These are phyloP conservation scores for Triticum aestivum DNA, from an alignment of 176 grass and related monocot genomes.

Conservation along the genomic window DNA sequence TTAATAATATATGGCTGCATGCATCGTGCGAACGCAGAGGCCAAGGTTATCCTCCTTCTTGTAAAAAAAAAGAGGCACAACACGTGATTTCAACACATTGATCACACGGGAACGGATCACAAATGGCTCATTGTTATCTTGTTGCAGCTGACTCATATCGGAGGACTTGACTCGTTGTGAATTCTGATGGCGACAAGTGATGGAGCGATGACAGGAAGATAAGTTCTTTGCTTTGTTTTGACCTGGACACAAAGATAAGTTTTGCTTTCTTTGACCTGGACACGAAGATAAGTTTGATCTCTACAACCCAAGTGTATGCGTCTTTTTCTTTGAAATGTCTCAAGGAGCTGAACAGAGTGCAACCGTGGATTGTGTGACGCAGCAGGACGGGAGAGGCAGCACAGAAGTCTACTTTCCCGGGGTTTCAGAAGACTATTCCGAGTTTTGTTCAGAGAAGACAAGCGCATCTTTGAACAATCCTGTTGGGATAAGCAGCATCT, in stretches of 20 bases:
- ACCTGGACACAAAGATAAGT: neutral
- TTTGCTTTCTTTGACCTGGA: neutral
- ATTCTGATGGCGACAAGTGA: neutral
- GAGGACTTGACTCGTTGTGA: neutral
- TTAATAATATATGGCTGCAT: too few relatives aligned
- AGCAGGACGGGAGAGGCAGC: neutral
- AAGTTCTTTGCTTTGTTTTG: neutral
- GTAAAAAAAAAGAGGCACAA: too few relatives aligned
- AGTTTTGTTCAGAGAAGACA: neutral
- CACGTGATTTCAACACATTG: too few relatives aligned
- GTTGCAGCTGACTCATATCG: too few relatives aligned
- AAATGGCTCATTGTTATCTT: too few relatives aligned
- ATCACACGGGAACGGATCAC: too few relatives aligned
- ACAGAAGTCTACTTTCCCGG: neutral
- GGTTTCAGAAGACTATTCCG: neutral
- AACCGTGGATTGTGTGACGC: neutral
- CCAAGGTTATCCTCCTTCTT: too few relatives aligned
- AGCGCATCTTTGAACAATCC: neutral
- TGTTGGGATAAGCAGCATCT: neutral
- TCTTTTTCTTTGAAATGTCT: constrained; percentile 1
- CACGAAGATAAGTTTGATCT: neutral
- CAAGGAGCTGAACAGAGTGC: neutral
- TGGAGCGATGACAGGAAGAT: neutral
- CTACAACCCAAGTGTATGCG: neutral
- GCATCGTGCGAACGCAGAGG: too few relatives aligned